A percentile compares a stretch with the other conserved stretches of the same genome.
These are phyloP conservation scores for Crithidia sp. DNA, from an alignment of 208 protist genomes.

Conservation along the genomic window DNA sequence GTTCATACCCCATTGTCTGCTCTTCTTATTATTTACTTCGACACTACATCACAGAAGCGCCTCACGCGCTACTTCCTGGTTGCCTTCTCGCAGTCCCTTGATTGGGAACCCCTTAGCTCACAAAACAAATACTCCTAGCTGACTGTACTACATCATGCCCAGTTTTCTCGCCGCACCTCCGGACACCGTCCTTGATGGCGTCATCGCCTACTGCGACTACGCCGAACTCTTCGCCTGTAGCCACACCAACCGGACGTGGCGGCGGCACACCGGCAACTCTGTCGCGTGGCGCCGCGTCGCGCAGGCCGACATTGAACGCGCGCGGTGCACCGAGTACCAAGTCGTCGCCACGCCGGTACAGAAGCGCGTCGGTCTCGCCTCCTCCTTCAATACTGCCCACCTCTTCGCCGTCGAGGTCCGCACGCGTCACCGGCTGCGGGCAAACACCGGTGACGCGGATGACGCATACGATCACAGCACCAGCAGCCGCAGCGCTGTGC, in stretches of 20 bases:
- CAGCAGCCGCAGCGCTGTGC: background rate
- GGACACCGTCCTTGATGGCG: conserved; percentile 23
- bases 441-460: too few relatives aligned
- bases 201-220: conserved; percentile 44
- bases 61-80: too few relatives aligned
- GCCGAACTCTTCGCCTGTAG: conserved; percentile 30
- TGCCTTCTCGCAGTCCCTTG: too few relatives aligned
- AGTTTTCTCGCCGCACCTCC: conserved; percentile 17
- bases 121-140: too few relatives aligned
- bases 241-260: conserved; percentile 22
- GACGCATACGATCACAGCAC: background rate
- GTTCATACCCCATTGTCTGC: too few relatives aligned
- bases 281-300: conserved; percentile 20
- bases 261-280: conserved; percentile 13
- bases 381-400: conserved; percentile 15
- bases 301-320: conserved; percentile 20
- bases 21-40: too few relatives aligned
- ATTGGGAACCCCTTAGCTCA: too few relatives aligned
- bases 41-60: too few relatives aligned
- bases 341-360: conserved; percentile 13
- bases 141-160: background rate
- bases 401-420: conserved; percentile 19
- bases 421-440: conserved; percentile 6
- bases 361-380: conserved; percentile 14
- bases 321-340: conserved; percentile 22